phyloP scores from a whole-genome alignment of 495 filamentous ascomycete genomes.

The Glutinoglossum americanum region DNA sequence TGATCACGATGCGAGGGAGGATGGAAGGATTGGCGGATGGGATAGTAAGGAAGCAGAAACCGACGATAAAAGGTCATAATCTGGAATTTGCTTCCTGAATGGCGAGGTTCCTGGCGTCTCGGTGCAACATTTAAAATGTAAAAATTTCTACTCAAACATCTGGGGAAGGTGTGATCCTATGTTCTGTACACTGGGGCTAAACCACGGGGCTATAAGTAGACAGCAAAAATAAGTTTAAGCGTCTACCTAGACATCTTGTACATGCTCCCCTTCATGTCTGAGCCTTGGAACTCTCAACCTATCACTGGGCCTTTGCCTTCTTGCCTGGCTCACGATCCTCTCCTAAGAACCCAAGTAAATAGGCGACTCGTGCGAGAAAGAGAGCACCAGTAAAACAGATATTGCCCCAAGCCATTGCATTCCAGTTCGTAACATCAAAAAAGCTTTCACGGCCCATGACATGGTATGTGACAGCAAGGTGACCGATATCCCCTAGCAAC shows the following conservation, averaged over 20 bases:
- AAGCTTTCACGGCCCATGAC: constrained; percentile 33
- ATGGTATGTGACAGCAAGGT: constrained; percentile 39
- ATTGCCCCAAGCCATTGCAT: constrained; percentile 51
- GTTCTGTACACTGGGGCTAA: no score
- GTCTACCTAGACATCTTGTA: no score
- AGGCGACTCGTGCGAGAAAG: background rate
- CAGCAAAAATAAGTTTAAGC: no score
- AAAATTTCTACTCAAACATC: background rate
- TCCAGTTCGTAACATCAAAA: constrained; percentile 37
- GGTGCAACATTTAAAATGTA: background rate
- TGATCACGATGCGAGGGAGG: constrained; percentile 19
- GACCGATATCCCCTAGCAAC: constrained; percentile 44
- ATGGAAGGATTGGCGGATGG: constrained; percentile 9
- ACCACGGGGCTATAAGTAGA: no score
- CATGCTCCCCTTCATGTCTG: background rate
- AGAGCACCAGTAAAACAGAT: constrained; percentile 31
- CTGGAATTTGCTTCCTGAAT: background rate
- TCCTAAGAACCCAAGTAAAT: background rate
- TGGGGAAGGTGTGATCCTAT: background rate
- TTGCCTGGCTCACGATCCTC: background rate
- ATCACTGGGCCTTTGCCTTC: background rate
- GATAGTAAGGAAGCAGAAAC: background rate
- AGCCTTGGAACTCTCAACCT: background rate
- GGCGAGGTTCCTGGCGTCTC: background rate
- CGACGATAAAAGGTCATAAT: background rate